Evolutionary conservation across 495 filamentous ascomycete genomes (phyloP).

Genomic region (Penicillium angulare): DNA sequence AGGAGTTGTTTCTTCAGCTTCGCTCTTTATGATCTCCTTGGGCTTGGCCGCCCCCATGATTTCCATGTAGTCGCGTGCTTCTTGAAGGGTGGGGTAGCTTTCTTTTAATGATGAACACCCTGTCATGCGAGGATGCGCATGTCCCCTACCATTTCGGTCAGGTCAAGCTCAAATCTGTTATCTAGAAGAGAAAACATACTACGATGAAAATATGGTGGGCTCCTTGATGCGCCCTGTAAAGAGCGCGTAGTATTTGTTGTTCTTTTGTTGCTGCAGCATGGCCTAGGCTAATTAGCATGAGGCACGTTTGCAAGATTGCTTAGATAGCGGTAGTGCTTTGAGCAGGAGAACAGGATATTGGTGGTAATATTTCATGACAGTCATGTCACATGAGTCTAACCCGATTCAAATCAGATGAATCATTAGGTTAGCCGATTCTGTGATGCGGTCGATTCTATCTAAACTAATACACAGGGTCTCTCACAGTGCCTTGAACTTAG

Average conservation of each 20-base stretch:
- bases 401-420: no score
- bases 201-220: conserved; percentile 1
- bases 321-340: no score
- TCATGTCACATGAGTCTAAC: no score
- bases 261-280: no score
- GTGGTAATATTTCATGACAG: no score
- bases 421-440: no score
- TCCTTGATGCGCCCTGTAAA: neutral
- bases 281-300: no score
- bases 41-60: neutral
- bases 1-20: neutral
- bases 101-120: neutral
- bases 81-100: neutral
- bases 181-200: neutral
- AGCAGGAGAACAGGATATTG: no score
- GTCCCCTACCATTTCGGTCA: neutral
- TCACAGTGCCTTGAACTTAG: no score
- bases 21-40: neutral
- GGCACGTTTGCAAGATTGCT: no score
- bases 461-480: no score
- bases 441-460: no score
- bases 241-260: neutral
- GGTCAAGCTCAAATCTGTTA: neutral
- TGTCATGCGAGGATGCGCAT: conserved; percentile 1
- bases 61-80: neutral